phyloP scores from a whole-genome alignment of 331 rosid genomes.

The Phaseolus coccineus region DNA sequence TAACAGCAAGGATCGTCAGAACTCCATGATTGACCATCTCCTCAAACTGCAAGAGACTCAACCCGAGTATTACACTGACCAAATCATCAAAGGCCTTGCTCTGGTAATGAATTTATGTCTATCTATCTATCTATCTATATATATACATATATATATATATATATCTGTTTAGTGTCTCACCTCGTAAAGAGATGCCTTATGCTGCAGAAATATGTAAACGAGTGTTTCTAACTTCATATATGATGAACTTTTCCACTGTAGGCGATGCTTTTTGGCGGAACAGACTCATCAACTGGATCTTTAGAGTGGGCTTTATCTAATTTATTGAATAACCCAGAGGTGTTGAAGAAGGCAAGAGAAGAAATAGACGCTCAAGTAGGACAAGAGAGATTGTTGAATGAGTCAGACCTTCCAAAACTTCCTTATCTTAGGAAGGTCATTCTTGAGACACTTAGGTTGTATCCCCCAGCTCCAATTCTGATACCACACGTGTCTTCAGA shows the following conservation, averaged over 20 bases:
- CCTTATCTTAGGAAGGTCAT: background rate
- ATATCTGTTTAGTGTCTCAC: background rate
- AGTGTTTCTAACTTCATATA: background rate
- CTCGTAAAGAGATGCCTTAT: background rate
- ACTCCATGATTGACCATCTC: background rate
- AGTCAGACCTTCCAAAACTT: constrained; percentile 16
- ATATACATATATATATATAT: too few relatives aligned
- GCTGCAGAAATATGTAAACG: background rate
- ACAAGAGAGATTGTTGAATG: background rate
- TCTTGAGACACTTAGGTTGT: constrained; percentile 1
- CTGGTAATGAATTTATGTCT: too few relatives aligned
- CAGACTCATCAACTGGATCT: constrained; percentile 12
- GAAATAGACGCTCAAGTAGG: background rate
- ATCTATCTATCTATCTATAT: too few relatives aligned
- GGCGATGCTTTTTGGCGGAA: constrained; percentile 1
- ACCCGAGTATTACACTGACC: background rate
- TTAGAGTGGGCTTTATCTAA: constrained; percentile 7
- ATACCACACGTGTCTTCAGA: constrained; percentile 10
- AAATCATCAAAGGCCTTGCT: constrained; percentile 17
- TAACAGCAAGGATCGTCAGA: background rate
- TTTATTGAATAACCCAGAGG: constrained; percentile 1
- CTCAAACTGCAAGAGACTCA: constrained; percentile 1
- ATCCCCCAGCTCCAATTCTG: constrained; percentile 3
- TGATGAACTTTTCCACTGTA: background rate
- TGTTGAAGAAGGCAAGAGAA: background rate